A percentile compares a stretch with the other conserved stretches of the same genome.
Conservation (phyloP, 1,139 yeast species). For the Debaryomyces sp. region DNA sequence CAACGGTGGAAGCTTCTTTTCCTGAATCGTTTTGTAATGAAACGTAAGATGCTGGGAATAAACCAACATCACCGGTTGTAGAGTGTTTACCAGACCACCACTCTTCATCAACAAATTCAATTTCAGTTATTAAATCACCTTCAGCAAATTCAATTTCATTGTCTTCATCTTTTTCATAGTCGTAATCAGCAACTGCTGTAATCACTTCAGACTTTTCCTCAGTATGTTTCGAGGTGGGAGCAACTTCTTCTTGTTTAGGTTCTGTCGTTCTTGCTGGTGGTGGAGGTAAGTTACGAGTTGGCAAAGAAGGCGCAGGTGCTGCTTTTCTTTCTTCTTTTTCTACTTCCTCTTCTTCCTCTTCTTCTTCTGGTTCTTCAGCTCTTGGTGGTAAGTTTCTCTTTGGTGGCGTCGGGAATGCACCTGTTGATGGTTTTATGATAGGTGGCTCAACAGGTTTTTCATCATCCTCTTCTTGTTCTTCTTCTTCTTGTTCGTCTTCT, state of each 20-base stretch:
- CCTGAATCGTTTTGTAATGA: slow-evolving; percentile 29
- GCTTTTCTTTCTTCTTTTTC: slow-evolving; percentile 23
- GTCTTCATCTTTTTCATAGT: slow-evolving; percentile 73
- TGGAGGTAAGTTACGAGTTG: slow-evolving; percentile 25
- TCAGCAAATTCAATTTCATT: slow-evolving; percentile 69
- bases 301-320: slow-evolving; percentile 18
- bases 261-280: slow-evolving; percentile 18
- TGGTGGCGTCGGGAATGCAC: slow-evolving; percentile 26
- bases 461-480: slow-evolving; percentile 15
- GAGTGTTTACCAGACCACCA: slow-evolving; percentile 82
- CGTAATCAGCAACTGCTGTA: slow-evolving; percentile 65
- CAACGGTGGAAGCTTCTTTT: slow-evolving; percentile 11
- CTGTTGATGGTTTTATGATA: slow-evolving; percentile 13
- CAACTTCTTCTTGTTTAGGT: slow-evolving; percentile 23
- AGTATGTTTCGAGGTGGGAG: slow-evolving; percentile 17
- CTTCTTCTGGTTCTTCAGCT: not conserved
- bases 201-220: slow-evolving; percentile 17
- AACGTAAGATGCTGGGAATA: slow-evolving; percentile 77
- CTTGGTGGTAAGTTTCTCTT: slow-evolving; percentile 23
- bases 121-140: slow-evolving; percentile 65
- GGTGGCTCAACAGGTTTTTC: slow-evolving; percentile 18
- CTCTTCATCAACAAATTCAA: slow-evolving; percentile 72
- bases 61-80: slow-evolving; percentile 60
- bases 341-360: slow-evolving; percentile 17
- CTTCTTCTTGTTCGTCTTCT: slow-evolving; percentile 10